Percentiles rank a stretch among this genome's conserved stretches.
phyloP scores from a whole-genome alignment of 2,329 filamentous ascomycete species.

The Trichoderma koningiopsis region DNA sequence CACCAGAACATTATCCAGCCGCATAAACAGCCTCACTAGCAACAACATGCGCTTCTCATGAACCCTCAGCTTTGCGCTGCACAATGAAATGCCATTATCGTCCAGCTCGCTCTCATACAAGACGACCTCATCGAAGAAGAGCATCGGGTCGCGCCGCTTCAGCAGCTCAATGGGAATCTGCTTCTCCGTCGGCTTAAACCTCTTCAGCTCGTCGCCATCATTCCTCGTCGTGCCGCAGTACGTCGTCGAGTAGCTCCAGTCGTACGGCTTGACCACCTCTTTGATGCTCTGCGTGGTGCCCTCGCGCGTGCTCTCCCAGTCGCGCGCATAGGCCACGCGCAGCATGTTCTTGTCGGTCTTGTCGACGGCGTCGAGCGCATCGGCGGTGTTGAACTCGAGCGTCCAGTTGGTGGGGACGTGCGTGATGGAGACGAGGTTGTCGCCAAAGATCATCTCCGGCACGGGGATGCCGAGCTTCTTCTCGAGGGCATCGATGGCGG shows the following conservation, averaged over 20 bases:
- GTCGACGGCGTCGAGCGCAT: constrained; percentile 87
- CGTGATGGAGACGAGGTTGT: constrained; percentile 79
- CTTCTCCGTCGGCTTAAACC: constrained; percentile 38
- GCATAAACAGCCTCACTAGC: constrained; percentile 85
- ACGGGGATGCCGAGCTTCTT: constrained; percentile 78
- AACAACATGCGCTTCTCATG: constrained; percentile 88
- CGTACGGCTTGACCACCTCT: constrained; percentile 92
- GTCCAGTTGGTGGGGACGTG: constrained; percentile 77
- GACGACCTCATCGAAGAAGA: constrained; percentile 95
- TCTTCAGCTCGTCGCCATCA: neutral
- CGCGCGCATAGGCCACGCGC: constrained; percentile 87
- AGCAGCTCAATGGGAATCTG: constrained; percentile 83
- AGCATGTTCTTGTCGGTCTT: constrained; percentile 92
- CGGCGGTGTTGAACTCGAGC: constrained; percentile 79
- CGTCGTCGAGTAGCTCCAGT: constrained; percentile 95
- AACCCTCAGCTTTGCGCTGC: constrained; percentile 88
- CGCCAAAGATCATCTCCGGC: constrained; percentile 99
- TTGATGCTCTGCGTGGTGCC: constrained; percentile 84
- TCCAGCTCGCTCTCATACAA: constrained; percentile 97
- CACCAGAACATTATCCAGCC: constrained; percentile 86
- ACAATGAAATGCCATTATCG: constrained; percentile 91
- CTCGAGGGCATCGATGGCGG: constrained; percentile 84
- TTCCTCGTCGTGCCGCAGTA: constrained; percentile 70
- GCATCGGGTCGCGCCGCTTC: constrained; percentile 85
- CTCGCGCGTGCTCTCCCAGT: constrained; percentile 72